A percentile compares a stretch with the other conserved stretches of the same genome.
These are phyloP conservation scores for Centaurea solstitialis DNA, from an alignment of 129 eudicot genomes.

Conservation along the genomic window DNA sequence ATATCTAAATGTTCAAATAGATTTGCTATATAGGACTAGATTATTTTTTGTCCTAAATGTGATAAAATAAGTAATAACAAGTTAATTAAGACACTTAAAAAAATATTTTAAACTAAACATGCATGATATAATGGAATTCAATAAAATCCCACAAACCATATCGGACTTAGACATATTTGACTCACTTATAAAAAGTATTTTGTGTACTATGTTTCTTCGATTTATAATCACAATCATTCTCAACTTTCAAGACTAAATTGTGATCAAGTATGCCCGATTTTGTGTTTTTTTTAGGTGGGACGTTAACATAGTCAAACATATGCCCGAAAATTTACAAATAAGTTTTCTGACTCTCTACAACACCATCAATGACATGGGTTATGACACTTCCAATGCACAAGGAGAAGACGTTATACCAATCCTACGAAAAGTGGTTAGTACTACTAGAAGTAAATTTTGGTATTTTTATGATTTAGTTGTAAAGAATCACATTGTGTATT, in stretches of 20 bases:
- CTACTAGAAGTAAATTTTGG: not conserved
- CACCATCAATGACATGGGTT: slow-evolving; percentile 33
- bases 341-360: slow-evolving; percentile 31
- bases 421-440: not conserved
- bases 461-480: not conserved
- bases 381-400: slow-evolving; percentile 21
- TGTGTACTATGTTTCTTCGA: not conserved
- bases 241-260: not conserved
- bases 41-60: too few species aligned
- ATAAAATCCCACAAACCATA: too few species aligned
- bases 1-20: too few species aligned
- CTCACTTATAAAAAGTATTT: too few species aligned
- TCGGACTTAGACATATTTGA: too few species aligned
- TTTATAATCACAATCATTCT: too few species aligned
- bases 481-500: not conserved
- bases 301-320: slow-evolving; percentile 12
- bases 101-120: too few species aligned
- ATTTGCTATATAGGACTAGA: too few species aligned
- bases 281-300: slow-evolving; percentile 38
- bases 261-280: not conserved
- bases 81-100: too few species aligned
- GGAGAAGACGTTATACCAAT: slow-evolving; percentile 6
- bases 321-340: slow-evolving; percentile 31
- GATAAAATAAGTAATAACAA: too few species aligned
- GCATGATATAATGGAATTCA: too few species aligned